phyloP scores from a whole-genome alignment of 768 basidiomycete genomes.

The Mycena vitilis region DNA sequence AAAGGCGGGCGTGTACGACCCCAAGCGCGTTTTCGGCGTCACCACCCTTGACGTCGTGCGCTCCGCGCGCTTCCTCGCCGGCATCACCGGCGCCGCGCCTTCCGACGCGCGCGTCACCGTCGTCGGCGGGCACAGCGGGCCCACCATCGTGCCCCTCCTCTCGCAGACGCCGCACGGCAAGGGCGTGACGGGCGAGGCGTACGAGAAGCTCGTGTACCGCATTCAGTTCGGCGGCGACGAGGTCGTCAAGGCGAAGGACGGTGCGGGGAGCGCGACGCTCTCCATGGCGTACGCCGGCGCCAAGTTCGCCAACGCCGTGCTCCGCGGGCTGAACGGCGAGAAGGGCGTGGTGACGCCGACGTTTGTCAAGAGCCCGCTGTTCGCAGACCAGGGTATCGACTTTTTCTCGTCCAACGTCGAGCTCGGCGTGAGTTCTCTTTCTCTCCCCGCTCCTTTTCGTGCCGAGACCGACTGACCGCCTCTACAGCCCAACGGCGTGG shows the following conservation, averaged over 20 bases:
- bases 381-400: constrained; percentile 84
- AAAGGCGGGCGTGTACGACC: constrained; percentile 94
- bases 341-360: constrained; percentile 87
- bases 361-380: constrained; percentile 91
- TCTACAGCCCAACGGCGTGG: constrained; percentile 82
- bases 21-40: constrained; percentile 91
- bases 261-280: constrained; percentile 92
- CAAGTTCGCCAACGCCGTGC: constrained; percentile 85
- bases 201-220: constrained; percentile 85
- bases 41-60: constrained; percentile 99
- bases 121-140: constrained; percentile 94
- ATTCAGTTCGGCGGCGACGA: constrained; percentile 99
- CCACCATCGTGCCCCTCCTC: constrained; percentile 97
- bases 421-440: constrained; percentile 78
- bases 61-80: constrained; percentile 88
- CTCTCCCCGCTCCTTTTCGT: constrained; percentile 38
- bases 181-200: constrained; percentile 77
- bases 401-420: constrained; percentile 97
- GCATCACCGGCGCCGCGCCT: constrained; percentile 74
- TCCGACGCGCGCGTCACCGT: constrained; percentile 81
- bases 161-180: constrained; percentile 83
- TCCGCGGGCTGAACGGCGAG: constrained; percentile 89
- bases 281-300: constrained; percentile 97
- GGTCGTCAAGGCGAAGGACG: constrained; percentile 98
- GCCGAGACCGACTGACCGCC: constrained; percentile 33